Base-by-base conservation (phyloP, 441 rosid species). In the Isatis lusitanica region DNA sequence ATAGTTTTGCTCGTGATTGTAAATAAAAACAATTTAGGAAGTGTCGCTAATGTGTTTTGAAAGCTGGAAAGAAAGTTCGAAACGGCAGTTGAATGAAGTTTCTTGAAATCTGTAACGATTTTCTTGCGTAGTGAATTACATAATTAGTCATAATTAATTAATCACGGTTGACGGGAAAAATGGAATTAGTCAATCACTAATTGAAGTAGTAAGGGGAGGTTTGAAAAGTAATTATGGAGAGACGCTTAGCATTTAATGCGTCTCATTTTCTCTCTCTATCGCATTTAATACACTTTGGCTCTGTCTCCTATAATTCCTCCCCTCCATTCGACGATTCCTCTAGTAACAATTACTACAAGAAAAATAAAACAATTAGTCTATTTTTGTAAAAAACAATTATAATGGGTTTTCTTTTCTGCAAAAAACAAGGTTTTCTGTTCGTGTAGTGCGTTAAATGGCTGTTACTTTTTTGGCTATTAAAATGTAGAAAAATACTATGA, bases 251-350 rank as follows among this genome's bases (percentile, higher is more conserved):
- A 76, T 30, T 76, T 9, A 70, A 57, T 76, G 79, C 71, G 36
- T 64, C 30, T 76, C 60, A 3, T 13, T 63, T 31, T 44, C 40
- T 44, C 18, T 63, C 42, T 46, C 33, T 38, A 5, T 69, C 62
- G 39, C 66, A 63, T 38, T 76, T 63, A 76, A 47, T 12, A 56
- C n/a, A 64, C 75, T 63, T 70, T 63, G 79, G 79, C 71, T 63
- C 55, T 15, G 51, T 70, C 67, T 57, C 67, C 67, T 48, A 66
- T 66, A 74, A 47, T 58, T 66, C 78, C 55, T 66, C 79, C 40
- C 62, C 24, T 64, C 79, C 71, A 70, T 55, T 75, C 64, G 35
- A 74, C 64, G 58, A 60, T 36, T 59, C 7, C 59, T 53, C 38
- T 35, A 5, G 35, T 31, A 6, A 31, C 7, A 31, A 26, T 26